phyloP scores from a whole-genome alignment of 768 basidiomycete genomes.

The Lyophyllum decastes region DNA sequence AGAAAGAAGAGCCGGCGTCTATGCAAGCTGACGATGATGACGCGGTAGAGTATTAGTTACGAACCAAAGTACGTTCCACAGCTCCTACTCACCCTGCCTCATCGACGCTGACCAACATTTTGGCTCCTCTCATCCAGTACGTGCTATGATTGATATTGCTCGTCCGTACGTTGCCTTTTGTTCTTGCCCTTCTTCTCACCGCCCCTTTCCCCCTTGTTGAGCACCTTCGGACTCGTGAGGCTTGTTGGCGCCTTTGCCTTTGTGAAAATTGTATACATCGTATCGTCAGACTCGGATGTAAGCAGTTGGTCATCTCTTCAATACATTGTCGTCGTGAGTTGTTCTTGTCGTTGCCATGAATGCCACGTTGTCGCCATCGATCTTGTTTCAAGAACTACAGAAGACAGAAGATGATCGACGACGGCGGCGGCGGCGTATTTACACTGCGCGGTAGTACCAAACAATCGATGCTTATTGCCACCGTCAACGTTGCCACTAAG shows the following conservation, averaged over 20 bases:
- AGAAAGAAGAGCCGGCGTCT: conserved; percentile 53
- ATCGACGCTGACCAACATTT: background rate
- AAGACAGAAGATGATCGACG: background rate
- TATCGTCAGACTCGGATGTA: conserved; percentile 4
- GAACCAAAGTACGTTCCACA: conserved; percentile 16
- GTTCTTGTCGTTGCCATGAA: background rate
- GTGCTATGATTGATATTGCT: conserved; percentile 13
- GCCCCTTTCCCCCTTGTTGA: conserved; percentile 13
- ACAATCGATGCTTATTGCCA: conserved; percentile 2
- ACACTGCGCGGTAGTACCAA: conserved; percentile 1
- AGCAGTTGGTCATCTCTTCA: conserved; percentile 7
- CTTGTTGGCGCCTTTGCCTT: background rate
- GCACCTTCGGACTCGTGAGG: conserved; percentile 5
- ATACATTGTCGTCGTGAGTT: background rate
- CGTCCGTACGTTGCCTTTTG: conserved; percentile 32
- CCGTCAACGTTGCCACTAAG: background rate
- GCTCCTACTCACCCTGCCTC: background rate
- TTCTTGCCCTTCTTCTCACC: conserved; percentile 21
- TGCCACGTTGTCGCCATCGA: background rate
- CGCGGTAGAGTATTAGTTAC: conserved; percentile 73
- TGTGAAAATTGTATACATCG: background rate
- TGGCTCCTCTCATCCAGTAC: conserved; percentile 7
- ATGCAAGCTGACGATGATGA: conserved; percentile 77
- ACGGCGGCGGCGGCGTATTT: conserved; percentile 12
- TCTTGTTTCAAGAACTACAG: conserved; percentile 1